Evolutionary conservation across 192 early-diverging fungal genomes (phyloP).

Genomic region (Rhizophlyctis rosea): DNA sequence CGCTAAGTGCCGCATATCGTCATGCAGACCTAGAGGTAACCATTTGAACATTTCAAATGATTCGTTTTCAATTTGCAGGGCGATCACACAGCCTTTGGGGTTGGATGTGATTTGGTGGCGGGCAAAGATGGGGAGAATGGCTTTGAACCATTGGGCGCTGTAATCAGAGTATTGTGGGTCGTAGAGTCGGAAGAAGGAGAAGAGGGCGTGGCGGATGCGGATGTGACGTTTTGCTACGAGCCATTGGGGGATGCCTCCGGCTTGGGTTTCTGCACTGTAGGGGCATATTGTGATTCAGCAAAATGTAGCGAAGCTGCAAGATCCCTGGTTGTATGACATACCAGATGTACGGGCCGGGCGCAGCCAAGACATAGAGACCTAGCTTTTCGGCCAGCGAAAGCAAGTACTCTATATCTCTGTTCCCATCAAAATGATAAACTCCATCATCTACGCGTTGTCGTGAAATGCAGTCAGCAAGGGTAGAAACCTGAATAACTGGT

Average conservation of each 20-base stretch:
- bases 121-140: constrained; percentile 72
- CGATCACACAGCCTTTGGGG: constrained; percentile 67
- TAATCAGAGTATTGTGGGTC: constrained; percentile 66
- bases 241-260: constrained; percentile 80
- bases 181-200: constrained; percentile 64
- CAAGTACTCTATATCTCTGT: constrained; percentile 69
- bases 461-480: background rate
- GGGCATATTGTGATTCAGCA: background rate
- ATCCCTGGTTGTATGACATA: no score
- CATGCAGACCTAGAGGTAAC: constrained; percentile 71
- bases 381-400: constrained; percentile 71
- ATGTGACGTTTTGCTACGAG: constrained; percentile 68
- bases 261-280: constrained; percentile 45
- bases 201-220: constrained; percentile 68
- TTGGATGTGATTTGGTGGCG: constrained; percentile 71
- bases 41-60: constrained; percentile 56
- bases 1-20: constrained; percentile 76
- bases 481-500: no score
- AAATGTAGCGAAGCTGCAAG: background rate
- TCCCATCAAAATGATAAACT: constrained; percentile 70
- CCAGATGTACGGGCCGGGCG: constrained; percentile 75
- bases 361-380: constrained; percentile 74
- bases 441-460: constrained; percentile 40
- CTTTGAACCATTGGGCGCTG: constrained; percentile 71
- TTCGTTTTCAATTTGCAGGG: constrained; percentile 83